Percentiles rank a stretch among this genome's conserved stretches.
phyloP scores from a whole-genome alignment of 179 eudicot genomes.

The Spinacia oleracea region DNA sequence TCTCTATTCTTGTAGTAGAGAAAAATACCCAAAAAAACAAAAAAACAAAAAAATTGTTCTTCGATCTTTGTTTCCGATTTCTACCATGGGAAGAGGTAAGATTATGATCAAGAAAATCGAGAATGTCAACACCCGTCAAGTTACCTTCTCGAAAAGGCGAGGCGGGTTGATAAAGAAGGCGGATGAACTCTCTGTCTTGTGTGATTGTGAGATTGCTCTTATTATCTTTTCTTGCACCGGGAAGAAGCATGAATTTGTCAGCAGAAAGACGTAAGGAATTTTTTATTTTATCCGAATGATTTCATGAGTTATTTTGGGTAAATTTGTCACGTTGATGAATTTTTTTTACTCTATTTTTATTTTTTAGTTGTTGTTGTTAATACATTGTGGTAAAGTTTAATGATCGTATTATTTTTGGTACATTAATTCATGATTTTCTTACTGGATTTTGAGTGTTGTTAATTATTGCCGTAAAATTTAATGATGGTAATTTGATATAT shows the following conservation, averaged over 20 bases:
- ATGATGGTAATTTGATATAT: too few species aligned
- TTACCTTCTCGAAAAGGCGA: slow-evolving; percentile 64
- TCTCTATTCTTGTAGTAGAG: background rate
- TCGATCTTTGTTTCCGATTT: background rate
- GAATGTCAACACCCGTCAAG: slow-evolving; percentile 62
- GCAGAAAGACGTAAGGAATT: slow-evolving; percentile 30
- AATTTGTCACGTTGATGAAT: background rate
- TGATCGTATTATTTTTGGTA: too few species aligned
- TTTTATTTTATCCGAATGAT: background rate
- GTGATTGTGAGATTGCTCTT: slow-evolving; percentile 65
- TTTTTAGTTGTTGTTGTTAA: background rate
- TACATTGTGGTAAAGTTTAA: too few species aligned
- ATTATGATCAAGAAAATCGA: slow-evolving; percentile 66
- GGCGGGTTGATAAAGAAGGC: slow-evolving; percentile 67
- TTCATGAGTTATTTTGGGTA: background rate
- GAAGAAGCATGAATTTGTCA: slow-evolving; percentile 47
- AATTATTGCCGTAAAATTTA: too few species aligned
- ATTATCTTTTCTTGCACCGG: slow-evolving; percentile 60
- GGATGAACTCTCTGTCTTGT: slow-evolving; percentile 49
- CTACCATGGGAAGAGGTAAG: slow-evolving; percentile 62
- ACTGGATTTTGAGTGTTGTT: too few species aligned
- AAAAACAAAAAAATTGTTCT: background rate
- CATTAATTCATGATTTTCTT: too few species aligned
- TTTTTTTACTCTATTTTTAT: background rate
- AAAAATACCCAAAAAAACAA: background rate